phyloP scores from a whole-genome alignment of 371 early-diverging fungal genomes.

The Haplosporangium sp. region DNA sequence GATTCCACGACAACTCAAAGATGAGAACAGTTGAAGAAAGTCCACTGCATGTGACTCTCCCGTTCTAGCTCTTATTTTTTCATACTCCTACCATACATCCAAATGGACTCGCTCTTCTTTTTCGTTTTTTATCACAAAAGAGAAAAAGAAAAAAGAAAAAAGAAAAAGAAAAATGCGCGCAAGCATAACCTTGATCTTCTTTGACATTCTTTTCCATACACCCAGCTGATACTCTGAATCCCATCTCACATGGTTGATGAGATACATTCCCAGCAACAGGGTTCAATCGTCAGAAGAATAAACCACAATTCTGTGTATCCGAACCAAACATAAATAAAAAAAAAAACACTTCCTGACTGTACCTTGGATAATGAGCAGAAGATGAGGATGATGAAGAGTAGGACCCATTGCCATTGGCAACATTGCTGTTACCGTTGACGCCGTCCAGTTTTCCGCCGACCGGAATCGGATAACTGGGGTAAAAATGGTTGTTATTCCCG shows the following conservation, averaged over 20 bases:
- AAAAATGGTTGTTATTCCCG: conserved; percentile 18
- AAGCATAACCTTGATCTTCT: too few relatives aligned
- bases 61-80: too few relatives aligned
- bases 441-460: conserved; percentile 5
- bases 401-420: conserved; percentile 30
- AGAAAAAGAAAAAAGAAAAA: neutral
- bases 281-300: too few relatives aligned
- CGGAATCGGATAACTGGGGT: conserved; percentile 24
- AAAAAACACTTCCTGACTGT: neutral
- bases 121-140: conserved; percentile 1
- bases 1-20: too few relatives aligned
- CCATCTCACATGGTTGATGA: too few relatives aligned
- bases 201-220: neutral
- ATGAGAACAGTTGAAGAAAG: too few relatives aligned
- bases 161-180: too few relatives aligned
- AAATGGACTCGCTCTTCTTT: neutral
- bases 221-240: neutral
- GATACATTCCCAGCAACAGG: too few relatives aligned
- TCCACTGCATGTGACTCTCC: too few relatives aligned
- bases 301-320: too few relatives aligned
- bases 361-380: conserved; percentile 40
- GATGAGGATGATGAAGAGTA: conserved; percentile 44
- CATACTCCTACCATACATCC: too few relatives aligned
- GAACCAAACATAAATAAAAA: neutral
- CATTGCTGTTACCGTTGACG: conserved; percentile 4